A percentile compares a stretch with the other conserved stretches of the same genome.
Conservation (phyloP, 352 stramenopile species). For the Ochromonadaceae sp. region DNA sequence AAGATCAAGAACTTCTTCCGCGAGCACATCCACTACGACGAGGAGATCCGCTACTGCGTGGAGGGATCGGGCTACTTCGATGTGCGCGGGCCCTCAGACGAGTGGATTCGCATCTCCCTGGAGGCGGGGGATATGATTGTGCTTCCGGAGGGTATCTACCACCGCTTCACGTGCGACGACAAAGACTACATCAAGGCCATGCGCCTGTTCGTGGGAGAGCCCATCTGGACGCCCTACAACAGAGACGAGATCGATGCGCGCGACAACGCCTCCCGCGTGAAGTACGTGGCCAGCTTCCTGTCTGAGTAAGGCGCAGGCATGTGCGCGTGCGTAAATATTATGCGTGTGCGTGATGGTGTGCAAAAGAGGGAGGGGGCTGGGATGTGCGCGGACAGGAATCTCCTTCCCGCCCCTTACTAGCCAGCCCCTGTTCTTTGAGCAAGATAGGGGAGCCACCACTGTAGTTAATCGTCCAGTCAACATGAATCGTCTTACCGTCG, state of each 20-base stretch:
- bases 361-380: too few relatives aligned
- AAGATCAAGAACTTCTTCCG: constrained; percentile 43
- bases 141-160: constrained; percentile 40
- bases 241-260: constrained; percentile 16
- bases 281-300: neutral
- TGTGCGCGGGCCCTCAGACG: constrained; percentile 28
- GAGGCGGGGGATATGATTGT: constrained; percentile 41
- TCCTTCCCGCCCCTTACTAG: too few relatives aligned
- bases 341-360: too few relatives aligned
- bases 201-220: constrained; percentile 37
- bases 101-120: constrained; percentile 38
- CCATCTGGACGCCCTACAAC: constrained; percentile 38
- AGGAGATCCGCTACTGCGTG: constrained; percentile 40
- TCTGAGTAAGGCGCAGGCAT: too few relatives aligned
- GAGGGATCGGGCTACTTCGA: constrained; percentile 37
- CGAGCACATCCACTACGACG: constrained; percentile 41
- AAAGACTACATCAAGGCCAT: constrained; percentile 43
- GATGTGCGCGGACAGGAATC: too few relatives aligned
- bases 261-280: neutral
- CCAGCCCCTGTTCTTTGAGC: too few relatives aligned
- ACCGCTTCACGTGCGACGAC: constrained; percentile 38
- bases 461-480: too few relatives aligned
- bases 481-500: too few relatives aligned
- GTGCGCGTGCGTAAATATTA: too few relatives aligned
- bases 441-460: too few relatives aligned